These are phyloP conservation scores for Stromatinia cepivora DNA, from an alignment of 2,329 filamentous ascomycete species.

Conservation along the genomic window DNA sequence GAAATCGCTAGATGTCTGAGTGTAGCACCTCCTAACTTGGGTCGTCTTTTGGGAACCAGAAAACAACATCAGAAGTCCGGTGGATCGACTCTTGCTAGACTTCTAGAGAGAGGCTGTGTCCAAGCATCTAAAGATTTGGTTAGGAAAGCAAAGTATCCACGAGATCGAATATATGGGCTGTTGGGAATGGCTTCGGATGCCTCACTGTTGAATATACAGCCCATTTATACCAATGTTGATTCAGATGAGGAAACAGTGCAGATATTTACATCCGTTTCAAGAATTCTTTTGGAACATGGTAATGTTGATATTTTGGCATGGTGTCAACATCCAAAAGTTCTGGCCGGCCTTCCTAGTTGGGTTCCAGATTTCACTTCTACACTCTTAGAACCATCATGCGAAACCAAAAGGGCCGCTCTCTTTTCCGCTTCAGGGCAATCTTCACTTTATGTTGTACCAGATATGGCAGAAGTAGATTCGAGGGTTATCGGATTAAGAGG, in stretches of 20 bases:
- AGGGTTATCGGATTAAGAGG: not conserved
- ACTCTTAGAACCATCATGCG: conserved; percentile 5
- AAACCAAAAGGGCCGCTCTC: not conserved
- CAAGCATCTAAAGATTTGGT: not conserved
- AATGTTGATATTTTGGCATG: conserved; percentile 23
- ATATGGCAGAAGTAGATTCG: not conserved
- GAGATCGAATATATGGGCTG: conserved; percentile 26
- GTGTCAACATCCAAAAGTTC: conserved; percentile 16
- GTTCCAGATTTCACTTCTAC: conserved; percentile 21
- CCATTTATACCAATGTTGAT: conserved; percentile 15
- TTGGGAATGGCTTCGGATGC: conserved; percentile 21
- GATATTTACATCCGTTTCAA: conserved; percentile 19
- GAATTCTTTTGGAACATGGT: conserved; percentile 7
- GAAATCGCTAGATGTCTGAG: not conserved
- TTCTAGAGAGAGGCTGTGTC: conserved; percentile 16
- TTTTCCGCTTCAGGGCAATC: conserved; percentile 6
- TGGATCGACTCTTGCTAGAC: not conserved
- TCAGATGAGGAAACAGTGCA: conserved; percentile 10
- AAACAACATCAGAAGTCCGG: conserved; percentile 16
- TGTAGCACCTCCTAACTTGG: not conserved
- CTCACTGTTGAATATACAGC: conserved; percentile 4
- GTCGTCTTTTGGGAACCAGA: conserved; percentile 17
- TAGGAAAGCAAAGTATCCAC: conserved; percentile 22
- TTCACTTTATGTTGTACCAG: not conserved
- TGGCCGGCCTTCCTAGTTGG: conserved; percentile 19